A percentile compares a stretch with the other conserved stretches of the same genome.
These are phyloP conservation scores for Dipodascopsis tothii DNA, from an alignment of 805 yeast species.

Conservation along the genomic window DNA sequence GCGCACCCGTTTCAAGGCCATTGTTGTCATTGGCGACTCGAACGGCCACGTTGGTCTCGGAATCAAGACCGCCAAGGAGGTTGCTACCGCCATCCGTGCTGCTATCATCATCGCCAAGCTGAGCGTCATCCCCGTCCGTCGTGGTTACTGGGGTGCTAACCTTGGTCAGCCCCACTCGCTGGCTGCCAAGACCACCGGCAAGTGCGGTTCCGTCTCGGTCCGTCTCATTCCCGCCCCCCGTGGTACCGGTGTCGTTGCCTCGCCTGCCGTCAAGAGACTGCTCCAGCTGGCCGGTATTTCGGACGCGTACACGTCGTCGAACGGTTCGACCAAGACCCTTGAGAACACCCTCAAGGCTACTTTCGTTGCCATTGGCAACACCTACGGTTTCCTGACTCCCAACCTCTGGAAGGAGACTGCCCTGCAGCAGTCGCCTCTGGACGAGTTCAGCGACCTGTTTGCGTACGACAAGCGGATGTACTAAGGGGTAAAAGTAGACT, in stretches of 20 bases:
- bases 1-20: conserved; percentile 99
- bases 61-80: conserved; percentile 99
- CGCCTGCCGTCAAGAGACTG: conserved; percentile 98
- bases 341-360: conserved; percentile 99
- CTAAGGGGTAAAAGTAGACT: too few species aligned
- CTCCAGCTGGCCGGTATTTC: conserved; percentile 99
- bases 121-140: conserved; percentile 97
- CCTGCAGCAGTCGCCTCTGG: conserved; percentile 87
- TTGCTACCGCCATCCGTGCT: conserved; percentile 99
- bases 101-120: conserved; percentile 99
- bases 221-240: conserved; percentile 99
- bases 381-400: conserved; percentile 99
- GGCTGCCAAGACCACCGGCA: conserved; percentile 96
- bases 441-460: conserved; percentile 50
- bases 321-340: conserved; percentile 98
- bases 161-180: conserved; percentile 99
- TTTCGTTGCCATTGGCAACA: conserved; percentile 96
- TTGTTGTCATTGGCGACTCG: conserved; percentile 97
- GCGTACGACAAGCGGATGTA: conserved; percentile 23
- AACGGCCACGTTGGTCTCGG: conserved; percentile 99
- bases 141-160: conserved; percentile 99
- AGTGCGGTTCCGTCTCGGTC: conserved; percentile 98
- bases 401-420: conserved; percentile 91
- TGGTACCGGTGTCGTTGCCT: conserved; percentile 99
- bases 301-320: conserved; percentile 97